Conservation (phyloP, 2,329 filamentous ascomycete genomes). For the Sporothrix luriei region DNA sequence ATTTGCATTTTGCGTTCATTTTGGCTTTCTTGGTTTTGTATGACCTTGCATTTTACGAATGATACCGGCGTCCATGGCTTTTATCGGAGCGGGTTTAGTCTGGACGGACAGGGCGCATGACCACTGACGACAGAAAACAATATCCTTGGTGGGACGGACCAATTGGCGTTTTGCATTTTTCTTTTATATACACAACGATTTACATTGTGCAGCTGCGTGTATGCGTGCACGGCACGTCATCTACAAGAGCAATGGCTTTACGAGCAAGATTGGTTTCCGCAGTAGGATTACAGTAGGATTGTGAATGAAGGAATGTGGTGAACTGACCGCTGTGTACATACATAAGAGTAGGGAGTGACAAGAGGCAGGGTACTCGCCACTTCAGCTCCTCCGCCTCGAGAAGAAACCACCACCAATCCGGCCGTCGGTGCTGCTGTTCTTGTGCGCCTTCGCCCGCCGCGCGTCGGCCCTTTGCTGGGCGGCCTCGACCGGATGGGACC, state of each 20-base stretch:
- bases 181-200: conserved; percentile 14
- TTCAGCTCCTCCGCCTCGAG: background rate
- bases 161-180: conserved; percentile 15
- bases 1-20: background rate
- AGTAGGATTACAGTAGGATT: too few species aligned
- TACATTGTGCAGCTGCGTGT: background rate
- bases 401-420: conserved; percentile 6
- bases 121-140: background rate
- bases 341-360: too few species aligned
- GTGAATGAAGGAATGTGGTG: background rate
- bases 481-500: conserved; percentile 60
- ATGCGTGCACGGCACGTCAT: background rate
- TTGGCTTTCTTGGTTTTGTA: too few species aligned
- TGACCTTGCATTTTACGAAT: background rate
- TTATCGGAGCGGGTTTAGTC: background rate
- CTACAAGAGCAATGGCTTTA: background rate
- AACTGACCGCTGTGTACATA: too few species aligned
- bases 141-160: conserved; percentile 14
- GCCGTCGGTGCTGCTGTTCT: conserved; percentile 33
- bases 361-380: background rate
- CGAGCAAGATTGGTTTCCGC: background rate
- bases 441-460: conserved; percentile 29
- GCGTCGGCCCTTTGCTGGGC: conserved; percentile 34
- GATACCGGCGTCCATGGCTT: conserved; percentile 16
- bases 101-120: background rate